Evolutionary conservation across 2,329 filamentous ascomycete species (phyloP), one percentile per base, ranked within the genome.

Genomic region (Penicillium glabrum): DNA sequence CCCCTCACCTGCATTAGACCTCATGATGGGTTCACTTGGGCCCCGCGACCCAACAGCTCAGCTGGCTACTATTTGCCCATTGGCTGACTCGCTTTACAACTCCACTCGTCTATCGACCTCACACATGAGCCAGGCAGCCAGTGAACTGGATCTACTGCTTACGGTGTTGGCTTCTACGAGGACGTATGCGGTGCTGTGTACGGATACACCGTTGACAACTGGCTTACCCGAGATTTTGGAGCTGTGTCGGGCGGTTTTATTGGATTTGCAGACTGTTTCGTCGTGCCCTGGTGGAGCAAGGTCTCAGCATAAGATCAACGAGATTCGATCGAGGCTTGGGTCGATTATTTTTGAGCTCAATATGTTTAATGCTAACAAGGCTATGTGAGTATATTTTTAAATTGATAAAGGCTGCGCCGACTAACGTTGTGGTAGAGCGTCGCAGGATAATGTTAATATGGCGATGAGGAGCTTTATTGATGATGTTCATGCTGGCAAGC

Each of bases 341-440:
- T 59, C 55, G 3, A 24, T 57, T 19, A 52, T 53, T 21, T 64
- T 56, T 45, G 62, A 55, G 16, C 43, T 64, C 6, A 58, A 43
- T 46, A 49, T 58, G 23, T 51, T 63, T n/a, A 61, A 61, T 53
- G 54, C 50, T 5, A 57, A 60, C 56, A 54, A 60, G 59, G 58
- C 57, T 50, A 63, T 61, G 62, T 64, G 19, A 46, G 61, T 62
- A 11, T 16, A 5, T 7, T 7, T 7, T 23, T 13, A 29, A 16
- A 41, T 10, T 10, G 9, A n/a, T 10, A 11, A 33, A n/a, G 13
- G 21, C 21, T n/a, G 24, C 13, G 35, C 14, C 11, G 8, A 19
- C n/a, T 49, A 49, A 48, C 44, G 2, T 31, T 35, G 1, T 5
- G 47, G 26, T 19, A 64, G 62, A 56, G 58, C 53, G 2, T 58